These are phyloP conservation scores for Colletotrichum tropicicola DNA, from an alignment of 2,329 filamentous ascomycete species.

Conservation along the genomic window DNA sequence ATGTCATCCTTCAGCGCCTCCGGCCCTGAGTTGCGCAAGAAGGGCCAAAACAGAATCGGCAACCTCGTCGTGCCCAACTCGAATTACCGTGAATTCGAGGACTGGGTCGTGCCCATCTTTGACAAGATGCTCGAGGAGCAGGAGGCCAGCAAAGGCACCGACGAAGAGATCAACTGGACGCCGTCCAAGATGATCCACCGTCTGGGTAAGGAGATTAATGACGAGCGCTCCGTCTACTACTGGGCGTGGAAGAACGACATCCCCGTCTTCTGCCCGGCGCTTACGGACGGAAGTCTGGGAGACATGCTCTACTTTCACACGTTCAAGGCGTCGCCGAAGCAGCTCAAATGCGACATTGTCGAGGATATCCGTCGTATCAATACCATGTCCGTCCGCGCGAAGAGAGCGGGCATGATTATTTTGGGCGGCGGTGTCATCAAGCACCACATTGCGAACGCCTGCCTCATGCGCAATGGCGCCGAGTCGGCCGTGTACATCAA, in stretches of 20 bases:
- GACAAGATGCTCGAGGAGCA: slow-evolving; percentile 94
- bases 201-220: slow-evolving; percentile 91
- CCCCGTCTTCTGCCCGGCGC: slow-evolving; percentile 93
- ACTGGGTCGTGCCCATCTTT: slow-evolving; percentile 97
- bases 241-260: slow-evolving; percentile 99
- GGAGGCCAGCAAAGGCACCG: slow-evolving; percentile 75
- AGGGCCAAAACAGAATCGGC: slow-evolving; percentile 94
- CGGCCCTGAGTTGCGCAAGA: slow-evolving; percentile 80
- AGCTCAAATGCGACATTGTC: slow-evolving; percentile 89
- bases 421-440: slow-evolving; percentile 95
- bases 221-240: slow-evolving; percentile 92
- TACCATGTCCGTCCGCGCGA: slow-evolving; percentile 87
- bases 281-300: slow-evolving; percentile 93
- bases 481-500: slow-evolving; percentile 98
- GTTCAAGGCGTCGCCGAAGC: slow-evolving; percentile 84
- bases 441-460: slow-evolving; percentile 98
- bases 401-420: slow-evolving; percentile 93
- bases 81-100: slow-evolving; percentile 97
- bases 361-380: slow-evolving; percentile 95
- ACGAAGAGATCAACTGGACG: slow-evolving; percentile 84
- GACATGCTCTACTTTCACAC: slow-evolving; percentile 99
- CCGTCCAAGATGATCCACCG: slow-evolving; percentile 91
- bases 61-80: slow-evolving; percentile 95
- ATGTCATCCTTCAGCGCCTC: slow-evolving; percentile 84
- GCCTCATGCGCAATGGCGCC: slow-evolving; percentile 95